Conservation (phyloP, 2,329 filamentous ascomycete genomes). For the Camillea tinctor region DNA sequence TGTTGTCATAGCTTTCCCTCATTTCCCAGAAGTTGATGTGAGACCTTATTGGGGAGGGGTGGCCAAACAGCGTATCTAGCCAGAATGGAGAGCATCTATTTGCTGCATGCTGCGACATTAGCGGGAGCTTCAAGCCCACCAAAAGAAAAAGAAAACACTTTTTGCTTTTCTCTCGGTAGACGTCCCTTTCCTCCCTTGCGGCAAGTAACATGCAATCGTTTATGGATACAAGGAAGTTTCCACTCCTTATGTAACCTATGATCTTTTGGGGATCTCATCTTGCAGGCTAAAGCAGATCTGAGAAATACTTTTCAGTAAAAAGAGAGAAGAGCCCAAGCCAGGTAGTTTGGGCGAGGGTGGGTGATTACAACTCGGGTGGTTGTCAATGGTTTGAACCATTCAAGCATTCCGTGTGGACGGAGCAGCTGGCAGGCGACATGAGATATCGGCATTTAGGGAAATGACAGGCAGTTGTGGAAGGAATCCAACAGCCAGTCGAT, state of each 20-base stretch:
- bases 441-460: constrained; percentile 4
- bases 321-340: neutral
- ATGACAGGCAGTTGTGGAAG: constrained; percentile 4
- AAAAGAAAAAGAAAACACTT: neutral
- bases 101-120: neutral
- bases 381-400: constrained; percentile 2
- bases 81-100: neutral
- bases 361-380: neutral
- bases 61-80: neutral
- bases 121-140: neutral
- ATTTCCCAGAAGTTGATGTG: neutral
- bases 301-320: neutral
- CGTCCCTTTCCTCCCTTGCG: neutral
- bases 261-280: neutral
- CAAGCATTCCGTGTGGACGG: constrained; percentile 7
- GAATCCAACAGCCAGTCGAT: neutral
- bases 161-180: neutral
- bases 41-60: neutral
- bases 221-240: neutral
- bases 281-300: neutral
- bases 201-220: neutral
- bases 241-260: neutral
- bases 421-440: neutral
- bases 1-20: neutral
- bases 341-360: too few relatives aligned